Evolutionary conservation across 1,139 yeast genomes (phyloP).

Genomic region (Pichia sp.): DNA sequence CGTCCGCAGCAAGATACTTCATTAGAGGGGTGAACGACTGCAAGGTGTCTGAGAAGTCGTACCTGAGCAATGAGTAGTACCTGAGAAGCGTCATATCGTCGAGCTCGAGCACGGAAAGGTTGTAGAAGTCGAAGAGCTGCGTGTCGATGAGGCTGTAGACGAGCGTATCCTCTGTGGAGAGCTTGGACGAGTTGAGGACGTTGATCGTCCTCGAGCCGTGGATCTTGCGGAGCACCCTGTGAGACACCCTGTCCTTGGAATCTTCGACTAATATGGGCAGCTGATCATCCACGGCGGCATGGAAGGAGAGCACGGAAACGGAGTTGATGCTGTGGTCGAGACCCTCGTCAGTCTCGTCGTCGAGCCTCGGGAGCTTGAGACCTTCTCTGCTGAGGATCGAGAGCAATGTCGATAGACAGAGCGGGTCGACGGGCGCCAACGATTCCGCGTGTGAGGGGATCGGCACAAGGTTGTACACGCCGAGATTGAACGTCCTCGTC

Average conservation of each 20-base stretch:
- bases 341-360: not conserved
- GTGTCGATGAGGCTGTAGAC: constrained; percentile 38
- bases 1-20: not conserved
- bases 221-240: constrained; percentile 30
- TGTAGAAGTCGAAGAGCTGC: constrained; percentile 42
- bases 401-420: constrained; percentile 32
- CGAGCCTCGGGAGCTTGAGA: constrained; percentile 32
- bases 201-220: constrained; percentile 29
- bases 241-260: constrained; percentile 27
- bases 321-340: not conserved
- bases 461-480: constrained; percentile 39
- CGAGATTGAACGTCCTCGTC: constrained; percentile 34
- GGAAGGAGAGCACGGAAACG: constrained; percentile 37
- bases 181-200: constrained; percentile 27
- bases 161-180: constrained; percentile 26
- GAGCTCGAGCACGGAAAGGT: constrained; percentile 25
- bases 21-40: not conserved
- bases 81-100: constrained; percentile 12
- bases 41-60: constrained; percentile 2
- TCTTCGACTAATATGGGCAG: constrained; percentile 47
- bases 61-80: constrained; percentile 10
- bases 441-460: constrained; percentile 15
- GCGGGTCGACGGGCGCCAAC: constrained; percentile 44
- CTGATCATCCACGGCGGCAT: constrained; percentile 41
- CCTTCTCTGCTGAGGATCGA: constrained; percentile 32